A percentile compares a stretch with the other conserved stretches of the same genome.
These are phyloP conservation scores for Kluyveromyces lactis DNA, from an alignment of 805 yeast genomes.

Conservation along the genomic window DNA sequence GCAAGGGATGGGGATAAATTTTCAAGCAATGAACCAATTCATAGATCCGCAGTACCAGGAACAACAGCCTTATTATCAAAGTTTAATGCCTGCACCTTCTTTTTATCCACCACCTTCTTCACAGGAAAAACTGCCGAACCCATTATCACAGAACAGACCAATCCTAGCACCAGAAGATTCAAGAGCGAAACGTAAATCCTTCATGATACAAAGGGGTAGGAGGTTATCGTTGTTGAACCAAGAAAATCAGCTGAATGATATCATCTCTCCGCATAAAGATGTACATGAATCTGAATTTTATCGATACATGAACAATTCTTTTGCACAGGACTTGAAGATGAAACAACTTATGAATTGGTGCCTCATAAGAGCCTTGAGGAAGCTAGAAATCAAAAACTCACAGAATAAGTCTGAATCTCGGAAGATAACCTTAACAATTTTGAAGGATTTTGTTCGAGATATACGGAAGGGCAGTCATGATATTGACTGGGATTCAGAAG, in stretches of 20 bases:
- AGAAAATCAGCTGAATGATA: conserved; percentile 13
- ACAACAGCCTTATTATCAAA: conserved; percentile 3
- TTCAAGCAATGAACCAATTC: conserved; percentile 5
- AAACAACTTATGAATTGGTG: conserved; percentile 29
- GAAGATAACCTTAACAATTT: conserved; percentile 16
- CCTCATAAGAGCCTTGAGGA: conserved; percentile 19
- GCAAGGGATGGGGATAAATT: conserved; percentile 2
- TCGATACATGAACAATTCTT: conserved; percentile 23
- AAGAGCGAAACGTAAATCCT: conserved; percentile 17
- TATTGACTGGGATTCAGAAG: conserved; percentile 21
- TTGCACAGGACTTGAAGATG: conserved; percentile 22
- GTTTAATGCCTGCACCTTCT: conserved; percentile 21
- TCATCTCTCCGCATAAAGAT: conserved; percentile 27
- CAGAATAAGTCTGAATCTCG: conserved; percentile 13
- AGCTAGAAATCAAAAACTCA: conserved; percentile 6
- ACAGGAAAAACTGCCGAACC: conserved; percentile 8
- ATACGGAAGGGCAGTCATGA: conserved; percentile 18
- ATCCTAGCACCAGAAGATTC: conserved; percentile 6
- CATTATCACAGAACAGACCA: conserved; percentile 5
- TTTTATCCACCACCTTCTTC: conserved; percentile 18
- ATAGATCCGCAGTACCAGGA: conserved; percentile 3
- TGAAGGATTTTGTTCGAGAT: conserved; percentile 26
- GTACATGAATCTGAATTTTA: conserved; percentile 26
- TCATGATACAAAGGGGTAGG: conserved; percentile 23
- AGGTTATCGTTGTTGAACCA: conserved; percentile 24